Percentiles rank a stretch among this genome's conserved stretches.
Evolutionary conservation across 2,329 filamentous ascomycete species (phyloP).

Genomic region (Colletotrichum godetiae): DNA sequence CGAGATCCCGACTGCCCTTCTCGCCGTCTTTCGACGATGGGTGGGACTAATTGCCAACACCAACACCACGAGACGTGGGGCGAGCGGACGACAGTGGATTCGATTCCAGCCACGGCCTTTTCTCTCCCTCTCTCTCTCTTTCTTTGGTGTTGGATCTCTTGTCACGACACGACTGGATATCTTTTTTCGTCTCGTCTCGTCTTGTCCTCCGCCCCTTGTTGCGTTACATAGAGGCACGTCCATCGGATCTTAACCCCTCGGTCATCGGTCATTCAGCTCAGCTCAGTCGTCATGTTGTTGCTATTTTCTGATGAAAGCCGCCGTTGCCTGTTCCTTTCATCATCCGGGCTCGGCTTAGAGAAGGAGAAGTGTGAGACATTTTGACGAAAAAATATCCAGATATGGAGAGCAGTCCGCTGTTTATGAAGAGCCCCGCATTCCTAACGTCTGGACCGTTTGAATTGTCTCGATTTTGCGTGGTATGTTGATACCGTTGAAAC

Average conservation of each 20-base stretch:
- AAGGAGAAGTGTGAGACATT: conserved; percentile 5
- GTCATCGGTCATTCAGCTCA: not conserved
- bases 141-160: not conserved
- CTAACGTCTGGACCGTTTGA: not conserved
- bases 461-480: conserved; percentile 8
- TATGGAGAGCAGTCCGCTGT: not conserved
- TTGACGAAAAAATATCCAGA: not conserved
- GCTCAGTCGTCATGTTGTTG: not conserved
- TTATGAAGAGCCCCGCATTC: not conserved
- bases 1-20: conserved; percentile 12
- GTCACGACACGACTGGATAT: not conserved
- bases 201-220: conserved; percentile 7
- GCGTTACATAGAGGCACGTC: not conserved
- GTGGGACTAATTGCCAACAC: not conserved
- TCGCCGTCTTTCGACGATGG: not conserved
- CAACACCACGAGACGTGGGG: conserved; percentile 4
- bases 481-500: not conserved
- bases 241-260: not conserved
- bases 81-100: conserved; percentile 3
- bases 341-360: not conserved
- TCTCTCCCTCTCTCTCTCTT: not conserved
- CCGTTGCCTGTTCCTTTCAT: not conserved
- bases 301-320: not conserved
- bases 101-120: conserved; percentile 18
- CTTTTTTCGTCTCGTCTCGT: not conserved